phyloP scores from a whole-genome alignment of 179 eudicot species.

The Corrigiola litoralis region DNA sequence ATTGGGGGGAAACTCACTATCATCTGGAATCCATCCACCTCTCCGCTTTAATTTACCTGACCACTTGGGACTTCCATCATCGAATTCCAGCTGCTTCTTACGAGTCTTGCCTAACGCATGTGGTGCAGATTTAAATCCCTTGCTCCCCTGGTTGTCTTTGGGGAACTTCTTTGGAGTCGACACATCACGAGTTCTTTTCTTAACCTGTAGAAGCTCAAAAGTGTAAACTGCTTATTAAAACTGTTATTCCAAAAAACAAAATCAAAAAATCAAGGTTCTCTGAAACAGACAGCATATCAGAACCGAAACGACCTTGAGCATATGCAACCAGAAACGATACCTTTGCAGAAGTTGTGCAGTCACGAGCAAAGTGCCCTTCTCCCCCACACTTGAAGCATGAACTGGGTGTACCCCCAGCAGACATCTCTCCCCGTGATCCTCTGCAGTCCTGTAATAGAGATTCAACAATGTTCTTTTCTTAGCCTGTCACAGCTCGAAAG shows the following conservation, averaged over 20 bases:
- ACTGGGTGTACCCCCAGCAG: conserved; percentile 34
- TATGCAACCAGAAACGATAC: conserved; percentile 17
- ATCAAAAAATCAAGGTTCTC: not conserved
- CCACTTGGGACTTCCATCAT: conserved; percentile 29
- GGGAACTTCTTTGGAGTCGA: conserved; percentile 48
- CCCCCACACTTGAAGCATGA: conserved; percentile 79
- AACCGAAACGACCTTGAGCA: not conserved
- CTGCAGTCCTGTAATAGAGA: conserved; percentile 67
- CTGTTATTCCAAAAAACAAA: not conserved
- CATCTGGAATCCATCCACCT: conserved; percentile 69
- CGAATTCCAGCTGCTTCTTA: conserved; percentile 40
- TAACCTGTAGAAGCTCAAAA: conserved; percentile 35
- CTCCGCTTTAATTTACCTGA: conserved; percentile 44
- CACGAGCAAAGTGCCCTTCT: conserved; percentile 88
- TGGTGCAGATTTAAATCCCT: conserved; percentile 47
- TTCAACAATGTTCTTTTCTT: conserved; percentile 52
- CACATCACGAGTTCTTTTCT: conserved; percentile 44
- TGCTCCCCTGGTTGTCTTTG: conserved; percentile 27
- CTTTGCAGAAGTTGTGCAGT: conserved; percentile 62
- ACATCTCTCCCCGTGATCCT: conserved; percentile 40
- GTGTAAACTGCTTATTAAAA: not conserved
- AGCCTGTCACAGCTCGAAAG: conserved; percentile 33
- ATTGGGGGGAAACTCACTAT: conserved; percentile 34
- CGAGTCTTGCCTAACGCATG: conserved; percentile 42
- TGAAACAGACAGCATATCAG: not conserved